These are phyloP conservation scores for Ustilago crameri DNA, from an alignment of 1,284 basidiomycete species.

Conservation along the genomic window DNA sequence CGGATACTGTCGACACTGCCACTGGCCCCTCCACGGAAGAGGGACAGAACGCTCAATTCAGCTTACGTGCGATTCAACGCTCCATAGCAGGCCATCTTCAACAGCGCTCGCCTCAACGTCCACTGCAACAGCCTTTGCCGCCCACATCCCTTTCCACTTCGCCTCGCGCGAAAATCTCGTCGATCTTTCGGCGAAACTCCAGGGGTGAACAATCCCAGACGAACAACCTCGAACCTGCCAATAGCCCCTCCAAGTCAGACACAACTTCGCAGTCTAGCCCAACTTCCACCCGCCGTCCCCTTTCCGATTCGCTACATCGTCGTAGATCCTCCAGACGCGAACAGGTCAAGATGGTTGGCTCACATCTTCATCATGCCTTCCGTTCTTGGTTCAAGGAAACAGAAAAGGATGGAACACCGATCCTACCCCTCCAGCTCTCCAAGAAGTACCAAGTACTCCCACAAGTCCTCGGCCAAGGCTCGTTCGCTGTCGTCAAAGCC, in stretches of 20 bases:
- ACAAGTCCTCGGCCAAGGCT: slow-evolving; percentile 60
- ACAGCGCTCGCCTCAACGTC: slow-evolving; percentile 16
- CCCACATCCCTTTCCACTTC: slow-evolving; percentile 10
- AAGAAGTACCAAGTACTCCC: slow-evolving; percentile 60
- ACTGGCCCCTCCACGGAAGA: not conserved
- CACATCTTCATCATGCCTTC: slow-evolving; percentile 60
- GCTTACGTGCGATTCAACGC: slow-evolving; percentile 20
- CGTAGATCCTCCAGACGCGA: slow-evolving; percentile 33
- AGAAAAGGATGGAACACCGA: slow-evolving; percentile 59
- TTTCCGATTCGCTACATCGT: slow-evolving; percentile 16
- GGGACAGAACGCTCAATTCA: slow-evolving; percentile 3
- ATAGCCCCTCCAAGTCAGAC: not conserved
- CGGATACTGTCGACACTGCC: slow-evolving; percentile 3
- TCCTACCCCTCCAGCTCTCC: slow-evolving; percentile 56
- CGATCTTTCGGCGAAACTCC: slow-evolving; percentile 16
- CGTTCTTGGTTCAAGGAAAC: slow-evolving; percentile 64
- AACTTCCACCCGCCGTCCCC: not conserved
- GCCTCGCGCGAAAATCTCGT: slow-evolving; percentile 8
- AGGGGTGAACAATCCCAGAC: slow-evolving; percentile 3
- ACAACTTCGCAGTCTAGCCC: not conserved
- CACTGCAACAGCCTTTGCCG: not conserved
- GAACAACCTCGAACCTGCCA: not conserved
- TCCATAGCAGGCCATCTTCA: slow-evolving; percentile 29
- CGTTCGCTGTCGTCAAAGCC: slow-evolving; percentile 64
- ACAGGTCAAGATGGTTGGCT: slow-evolving; percentile 58